A percentile compares a stretch with the other conserved stretches of the same genome.
These are phyloP conservation scores for Danielozyma ontarioensis DNA, from an alignment of 805 yeast species.

Conservation along the genomic window DNA sequence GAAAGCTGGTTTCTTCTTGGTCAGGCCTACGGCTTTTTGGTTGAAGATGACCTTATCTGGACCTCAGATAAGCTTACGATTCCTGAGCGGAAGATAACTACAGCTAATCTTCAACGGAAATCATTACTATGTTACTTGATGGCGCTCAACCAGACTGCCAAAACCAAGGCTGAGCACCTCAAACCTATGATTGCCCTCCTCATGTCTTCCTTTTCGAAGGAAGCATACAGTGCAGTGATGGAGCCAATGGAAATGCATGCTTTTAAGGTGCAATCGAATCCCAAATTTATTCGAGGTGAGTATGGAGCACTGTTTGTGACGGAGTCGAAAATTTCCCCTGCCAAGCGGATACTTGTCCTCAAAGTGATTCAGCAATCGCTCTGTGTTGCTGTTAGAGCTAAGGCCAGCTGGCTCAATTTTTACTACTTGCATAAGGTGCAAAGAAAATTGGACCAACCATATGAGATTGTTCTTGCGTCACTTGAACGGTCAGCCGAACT, in stretches of 20 bases:
- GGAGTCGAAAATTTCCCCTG: constrained; percentile 13
- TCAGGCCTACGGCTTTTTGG: constrained; percentile 69
- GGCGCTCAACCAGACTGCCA: constrained; percentile 49
- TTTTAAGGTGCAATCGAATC: constrained; percentile 37
- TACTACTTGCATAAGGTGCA: constrained; percentile 57
- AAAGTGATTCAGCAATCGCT: constrained; percentile 40
- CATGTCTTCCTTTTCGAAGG: constrained; percentile 53
- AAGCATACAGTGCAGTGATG: constrained; percentile 54
- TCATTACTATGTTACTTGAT: constrained; percentile 69
- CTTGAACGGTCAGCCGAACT: constrained; percentile 41
- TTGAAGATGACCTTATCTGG: constrained; percentile 91
- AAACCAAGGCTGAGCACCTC: constrained; percentile 5
- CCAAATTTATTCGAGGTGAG: constrained; percentile 26
- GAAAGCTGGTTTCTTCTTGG: constrained; percentile 89
- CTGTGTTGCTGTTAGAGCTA: constrained; percentile 40
- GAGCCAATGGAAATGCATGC: constrained; percentile 63
- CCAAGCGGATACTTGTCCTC: constrained; percentile 23
- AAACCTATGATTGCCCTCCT: constrained; percentile 38
- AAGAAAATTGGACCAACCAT: constrained; percentile 39
- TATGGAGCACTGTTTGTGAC: constrained; percentile 20
- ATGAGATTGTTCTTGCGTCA: constrained; percentile 32
- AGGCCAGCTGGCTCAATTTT: constrained; percentile 57
- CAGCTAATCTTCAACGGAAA: constrained; percentile 63
- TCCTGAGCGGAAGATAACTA: constrained; percentile 51
- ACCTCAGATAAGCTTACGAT: constrained; percentile 75